A percentile compares a stretch with the other conserved stretches of the same genome.
Evolutionary conservation across 352 stramenopile genomes (phyloP).

Genomic region (Pythium pyrilobum): DNA sequence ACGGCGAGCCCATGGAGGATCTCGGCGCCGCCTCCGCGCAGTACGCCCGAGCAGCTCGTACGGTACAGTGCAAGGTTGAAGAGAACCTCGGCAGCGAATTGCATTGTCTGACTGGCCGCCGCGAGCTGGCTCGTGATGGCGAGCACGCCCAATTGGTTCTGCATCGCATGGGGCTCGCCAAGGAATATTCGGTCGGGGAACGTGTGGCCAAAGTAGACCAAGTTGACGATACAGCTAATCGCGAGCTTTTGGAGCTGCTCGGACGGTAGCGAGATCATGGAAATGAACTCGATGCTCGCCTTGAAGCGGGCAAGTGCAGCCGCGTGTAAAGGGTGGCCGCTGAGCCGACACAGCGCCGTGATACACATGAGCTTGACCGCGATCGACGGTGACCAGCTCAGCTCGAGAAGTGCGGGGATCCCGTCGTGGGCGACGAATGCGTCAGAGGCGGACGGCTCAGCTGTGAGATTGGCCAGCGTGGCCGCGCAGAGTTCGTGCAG

Average conservation of each 20-base stretch:
- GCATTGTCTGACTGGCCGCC: conserved; percentile 22
- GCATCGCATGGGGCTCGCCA: conserved; percentile 57
- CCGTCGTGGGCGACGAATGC: conserved; percentile 51
- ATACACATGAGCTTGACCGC: conserved; percentile 65
- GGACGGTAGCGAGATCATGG: conserved; percentile 56
- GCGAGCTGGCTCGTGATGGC: conserved; percentile 58
- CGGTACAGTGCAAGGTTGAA: conserved; percentile 72
- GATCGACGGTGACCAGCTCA: conserved; percentile 60
- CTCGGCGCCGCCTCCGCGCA: conserved; percentile 59
- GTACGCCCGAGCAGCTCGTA: conserved; percentile 36
- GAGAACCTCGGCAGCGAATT: conserved; percentile 57
- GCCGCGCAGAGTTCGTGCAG: conserved; percentile 58
- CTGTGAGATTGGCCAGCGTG: conserved; percentile 60
- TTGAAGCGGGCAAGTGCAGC: conserved; percentile 29
- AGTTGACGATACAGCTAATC: conserved; percentile 63
- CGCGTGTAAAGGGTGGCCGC: conserved; percentile 28
- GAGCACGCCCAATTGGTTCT: conserved; percentile 63
- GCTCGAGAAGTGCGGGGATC: conserved; percentile 55
- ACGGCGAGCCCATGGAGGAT: conserved; percentile 42
- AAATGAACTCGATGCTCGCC: conserved; percentile 59
- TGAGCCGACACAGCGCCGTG: conserved; percentile 61
- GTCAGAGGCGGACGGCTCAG: conserved; percentile 28
- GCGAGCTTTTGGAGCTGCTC: conserved; percentile 51
- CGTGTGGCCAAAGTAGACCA: conserved; percentile 53
- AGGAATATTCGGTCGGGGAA: conserved; percentile 76